A percentile compares a stretch with the other conserved stretches of the same genome.
These are phyloP conservation scores for Strobilomyces dryophilus DNA, from an alignment of 768 basidiomycete genomes.

Conservation along the genomic window DNA sequence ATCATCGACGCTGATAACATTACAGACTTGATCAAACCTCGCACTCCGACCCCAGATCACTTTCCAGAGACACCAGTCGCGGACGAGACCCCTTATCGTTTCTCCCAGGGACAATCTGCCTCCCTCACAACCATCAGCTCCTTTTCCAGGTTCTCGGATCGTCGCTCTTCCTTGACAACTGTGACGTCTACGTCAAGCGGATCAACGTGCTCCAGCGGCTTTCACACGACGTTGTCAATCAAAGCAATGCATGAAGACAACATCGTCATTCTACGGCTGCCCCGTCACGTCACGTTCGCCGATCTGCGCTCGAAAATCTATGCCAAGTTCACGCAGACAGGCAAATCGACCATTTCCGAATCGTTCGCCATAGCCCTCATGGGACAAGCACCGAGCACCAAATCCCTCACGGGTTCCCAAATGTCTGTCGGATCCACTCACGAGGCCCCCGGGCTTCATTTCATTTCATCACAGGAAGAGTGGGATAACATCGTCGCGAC, in stretches of 20 bases:
- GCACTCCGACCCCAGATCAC: conserved; percentile 5
- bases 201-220: conserved; percentile 28
- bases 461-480: conserved; percentile 52
- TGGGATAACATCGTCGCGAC: conserved; percentile 51
- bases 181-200: conserved; percentile 34
- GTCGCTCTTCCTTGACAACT: conserved; percentile 28
- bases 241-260: conserved; percentile 62
- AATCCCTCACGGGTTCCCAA: too few relatives aligned
- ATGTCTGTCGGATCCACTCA: conserved; percentile 30
- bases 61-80: conserved; percentile 20
- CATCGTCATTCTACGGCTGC: conserved; percentile 58
- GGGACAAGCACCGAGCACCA: too few relatives aligned
- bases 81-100: conserved; percentile 10
- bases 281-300: conserved; percentile 42
- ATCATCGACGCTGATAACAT: background rate
- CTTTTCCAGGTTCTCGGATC: conserved; percentile 8
- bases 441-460: conserved; percentile 33
- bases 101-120: conserved; percentile 6
- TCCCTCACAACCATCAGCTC: conserved; percentile 6
- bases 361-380: conserved; percentile 55
- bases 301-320: conserved; percentile 56
- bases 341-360: conserved; percentile 48
- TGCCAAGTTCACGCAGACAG: conserved; percentile 64
- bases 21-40: conserved; percentile 23
- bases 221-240: conserved; percentile 40